Evolutionary conservation across 2,329 filamentous ascomycete genomes (phyloP).

Genomic region (Trichoderma aggressivum): DNA sequence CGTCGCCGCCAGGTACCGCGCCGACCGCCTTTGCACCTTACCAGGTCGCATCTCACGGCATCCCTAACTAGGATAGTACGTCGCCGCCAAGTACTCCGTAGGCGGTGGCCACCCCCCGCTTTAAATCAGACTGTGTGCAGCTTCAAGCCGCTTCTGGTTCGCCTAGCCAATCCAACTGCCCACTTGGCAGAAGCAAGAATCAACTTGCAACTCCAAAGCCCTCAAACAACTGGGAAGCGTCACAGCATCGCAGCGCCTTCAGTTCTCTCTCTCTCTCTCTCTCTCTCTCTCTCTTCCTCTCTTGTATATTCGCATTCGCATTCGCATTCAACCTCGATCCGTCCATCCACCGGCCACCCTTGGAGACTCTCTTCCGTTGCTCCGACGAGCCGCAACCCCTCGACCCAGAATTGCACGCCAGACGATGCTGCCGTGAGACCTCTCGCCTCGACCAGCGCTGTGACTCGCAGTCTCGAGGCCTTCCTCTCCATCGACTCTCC

Average conservation of each 20-base stretch:
- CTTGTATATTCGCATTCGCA: neutral
- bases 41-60: neutral
- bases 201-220: neutral
- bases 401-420: constrained; percentile 1
- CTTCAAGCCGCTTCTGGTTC: constrained; percentile 4
- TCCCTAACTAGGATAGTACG: neutral
- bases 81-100: constrained; percentile 2
- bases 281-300: neutral
- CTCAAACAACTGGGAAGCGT: neutral
- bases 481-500: neutral
- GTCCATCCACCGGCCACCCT: too few relatives aligned
- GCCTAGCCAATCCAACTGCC: constrained; percentile 12
- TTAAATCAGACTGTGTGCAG: constrained; percentile 5
- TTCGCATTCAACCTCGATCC: too few relatives aligned
- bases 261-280: too few relatives aligned
- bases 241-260: neutral
- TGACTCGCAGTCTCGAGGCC: constrained; percentile 13
- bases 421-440: constrained; percentile 12
- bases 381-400: neutral
- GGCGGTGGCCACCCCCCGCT: neutral
- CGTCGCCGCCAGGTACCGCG: neutral
- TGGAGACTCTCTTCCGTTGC: too few relatives aligned
- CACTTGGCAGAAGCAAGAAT: neutral
- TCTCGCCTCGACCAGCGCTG: constrained; percentile 12
- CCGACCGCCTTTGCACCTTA: neutral